These are phyloP conservation scores for Centella asiatica DNA, from an alignment of 129 eudicot genomes.

Conservation along the genomic window DNA sequence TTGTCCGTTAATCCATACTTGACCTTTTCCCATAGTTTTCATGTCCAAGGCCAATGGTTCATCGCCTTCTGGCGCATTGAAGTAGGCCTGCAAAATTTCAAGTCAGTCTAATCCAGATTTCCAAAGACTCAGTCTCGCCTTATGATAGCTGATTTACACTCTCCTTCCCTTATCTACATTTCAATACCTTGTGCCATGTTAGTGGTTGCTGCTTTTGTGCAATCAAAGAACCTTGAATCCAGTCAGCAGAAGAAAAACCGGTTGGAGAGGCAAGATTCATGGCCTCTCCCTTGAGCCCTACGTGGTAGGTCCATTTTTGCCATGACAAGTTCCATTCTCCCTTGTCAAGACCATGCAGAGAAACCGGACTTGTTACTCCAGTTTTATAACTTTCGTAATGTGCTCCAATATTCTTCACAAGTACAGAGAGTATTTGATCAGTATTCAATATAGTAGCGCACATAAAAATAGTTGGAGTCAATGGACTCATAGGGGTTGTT, in stretches of 20 bases:
- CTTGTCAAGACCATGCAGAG: constrained; percentile 50
- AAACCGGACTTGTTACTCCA: constrained; percentile 60
- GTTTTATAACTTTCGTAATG: constrained; percentile 64
- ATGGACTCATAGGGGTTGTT: no score
- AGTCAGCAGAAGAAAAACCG: constrained; percentile 16
- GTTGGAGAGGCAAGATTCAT: constrained; percentile 16
- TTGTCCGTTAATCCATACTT: constrained; percentile 37
- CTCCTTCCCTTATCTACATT: not conserved
- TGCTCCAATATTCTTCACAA: constrained; percentile 55
- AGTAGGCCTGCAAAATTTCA: constrained; percentile 23
- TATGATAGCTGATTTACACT: not conserved
- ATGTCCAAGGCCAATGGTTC: constrained; percentile 34
- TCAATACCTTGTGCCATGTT: constrained; percentile 23
- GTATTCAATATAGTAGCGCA: no score
- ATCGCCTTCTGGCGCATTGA: constrained; percentile 26
- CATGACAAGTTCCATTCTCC: constrained; percentile 59
- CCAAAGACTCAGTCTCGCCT: not conserved
- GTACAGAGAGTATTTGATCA: not conserved
- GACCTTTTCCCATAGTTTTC: constrained; percentile 37
- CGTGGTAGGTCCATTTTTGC: constrained; percentile 70
- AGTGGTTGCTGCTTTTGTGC: constrained; percentile 20
- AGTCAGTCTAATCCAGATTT: not conserved
- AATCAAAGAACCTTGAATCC: constrained; percentile 16
- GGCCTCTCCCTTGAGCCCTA: constrained; percentile 26
- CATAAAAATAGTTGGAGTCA: no score